Conservation (phyloP, 768 basidiomycete genomes). For the Rhodotorula babjevae region DNA sequence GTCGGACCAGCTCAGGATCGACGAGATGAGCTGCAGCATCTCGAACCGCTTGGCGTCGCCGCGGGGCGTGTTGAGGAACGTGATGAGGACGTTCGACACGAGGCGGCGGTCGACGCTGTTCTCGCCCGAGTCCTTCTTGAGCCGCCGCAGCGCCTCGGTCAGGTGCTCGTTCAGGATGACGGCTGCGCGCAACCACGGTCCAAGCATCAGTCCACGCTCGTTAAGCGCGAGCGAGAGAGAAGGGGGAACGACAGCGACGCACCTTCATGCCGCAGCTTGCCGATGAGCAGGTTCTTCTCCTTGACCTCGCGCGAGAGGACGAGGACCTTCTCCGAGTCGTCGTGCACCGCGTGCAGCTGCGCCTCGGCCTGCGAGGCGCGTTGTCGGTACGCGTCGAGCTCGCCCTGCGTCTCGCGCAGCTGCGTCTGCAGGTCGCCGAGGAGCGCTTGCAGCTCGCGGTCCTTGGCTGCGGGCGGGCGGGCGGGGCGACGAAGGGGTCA, state of each 20-base stretch:
- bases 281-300: constrained; percentile 91
- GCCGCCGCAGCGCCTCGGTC: constrained; percentile 91
- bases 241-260: constrained; percentile 22
- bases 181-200: constrained; percentile 52
- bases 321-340: constrained; percentile 62
- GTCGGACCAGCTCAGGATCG: constrained; percentile 89
- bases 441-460: constrained; percentile 79
- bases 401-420: constrained; percentile 60
- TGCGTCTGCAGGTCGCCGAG: constrained; percentile 76
- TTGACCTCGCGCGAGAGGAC: constrained; percentile 84
- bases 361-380: constrained; percentile 85
- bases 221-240: not conserved
- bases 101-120: constrained; percentile 86
- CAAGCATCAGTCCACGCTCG: not conserved
- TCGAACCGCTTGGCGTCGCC: constrained; percentile 93
- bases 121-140: constrained; percentile 73
- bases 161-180: constrained; percentile 97
- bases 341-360: constrained; percentile 66
- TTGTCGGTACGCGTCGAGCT: constrained; percentile 83
- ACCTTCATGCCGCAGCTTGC: constrained; percentile 94
- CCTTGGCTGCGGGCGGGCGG: constrained; percentile 64
- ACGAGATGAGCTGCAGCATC: constrained; percentile 81
- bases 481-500: not conserved
- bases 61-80: constrained; percentile 82
- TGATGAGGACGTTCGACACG: constrained; percentile 86